A percentile compares a stretch with the other conserved stretches of the same genome.
Evolutionary conservation across 2,329 filamentous ascomycete species (phyloP).

Genomic region (Phialocephala subalpina): DNA sequence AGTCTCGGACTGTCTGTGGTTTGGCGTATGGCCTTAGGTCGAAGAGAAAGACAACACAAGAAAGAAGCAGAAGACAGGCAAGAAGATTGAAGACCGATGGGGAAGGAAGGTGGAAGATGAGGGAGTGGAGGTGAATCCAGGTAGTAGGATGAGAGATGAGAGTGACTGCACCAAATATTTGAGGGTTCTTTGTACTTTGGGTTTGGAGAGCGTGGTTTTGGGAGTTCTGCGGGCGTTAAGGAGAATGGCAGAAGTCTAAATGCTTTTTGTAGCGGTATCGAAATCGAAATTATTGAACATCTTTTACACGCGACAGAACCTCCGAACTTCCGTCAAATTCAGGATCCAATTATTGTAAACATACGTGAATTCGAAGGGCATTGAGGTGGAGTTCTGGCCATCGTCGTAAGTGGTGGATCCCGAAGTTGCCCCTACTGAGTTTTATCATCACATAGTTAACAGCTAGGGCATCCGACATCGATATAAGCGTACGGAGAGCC

Average conservation of each 20-base stretch:
- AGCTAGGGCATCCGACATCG: too few relatives aligned
- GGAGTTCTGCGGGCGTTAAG: not conserved
- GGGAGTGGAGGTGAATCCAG: not conserved
- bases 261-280: constrained; percentile 47
- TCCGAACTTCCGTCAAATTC: too few relatives aligned
- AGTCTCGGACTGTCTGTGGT: not conserved
- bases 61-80: not conserved
- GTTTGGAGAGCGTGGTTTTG: too few relatives aligned
- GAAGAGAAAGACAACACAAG: not conserved
- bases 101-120: not conserved
- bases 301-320: too few relatives aligned
- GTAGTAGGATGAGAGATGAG: not conserved
- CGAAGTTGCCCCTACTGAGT: too few relatives aligned
- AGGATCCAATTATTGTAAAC: too few relatives aligned
- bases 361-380: too few relatives aligned
- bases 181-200: not conserved
- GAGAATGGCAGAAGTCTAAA: constrained; percentile 3
- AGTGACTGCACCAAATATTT: not conserved
- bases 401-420: too few relatives aligned
- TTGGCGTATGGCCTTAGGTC: not conserved
- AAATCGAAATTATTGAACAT: constrained; percentile 45
- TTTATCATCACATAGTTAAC: too few relatives aligned
- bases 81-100: not conserved
- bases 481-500: too few relatives aligned
- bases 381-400: too few relatives aligned